Evolutionary conservation across 2,329 filamentous ascomycete genomes (phyloP).

Genomic region (Hymenoscyphus fructigenus): DNA sequence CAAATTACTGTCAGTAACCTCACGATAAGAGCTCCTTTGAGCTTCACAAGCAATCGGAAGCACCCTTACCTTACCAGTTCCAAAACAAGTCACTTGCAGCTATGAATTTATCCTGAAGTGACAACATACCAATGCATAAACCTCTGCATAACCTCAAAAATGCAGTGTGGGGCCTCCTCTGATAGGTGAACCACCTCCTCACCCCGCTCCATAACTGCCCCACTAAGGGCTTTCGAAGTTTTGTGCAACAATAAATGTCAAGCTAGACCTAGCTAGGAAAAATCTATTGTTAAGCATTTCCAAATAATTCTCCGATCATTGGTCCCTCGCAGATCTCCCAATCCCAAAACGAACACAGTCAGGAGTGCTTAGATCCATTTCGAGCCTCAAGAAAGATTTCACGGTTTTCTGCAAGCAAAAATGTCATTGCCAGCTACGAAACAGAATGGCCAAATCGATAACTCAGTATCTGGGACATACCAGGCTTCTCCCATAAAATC

Average conservation of each 20-base stretch:
- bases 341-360: neutral
- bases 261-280: neutral
- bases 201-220: neutral
- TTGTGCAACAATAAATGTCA: neutral
- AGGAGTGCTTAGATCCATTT: neutral
- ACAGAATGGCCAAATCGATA: slow-evolving; percentile 19
- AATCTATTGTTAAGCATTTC: no score
- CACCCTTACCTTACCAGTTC: neutral
- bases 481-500: slow-evolving; percentile 22
- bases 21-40: neutral
- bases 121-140: neutral
- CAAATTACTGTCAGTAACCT: neutral
- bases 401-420: no score
- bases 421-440: neutral
- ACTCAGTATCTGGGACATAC: slow-evolving; percentile 21
- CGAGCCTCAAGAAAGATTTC: neutral
- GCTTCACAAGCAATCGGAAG: neutral
- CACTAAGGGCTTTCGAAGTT: neutral
- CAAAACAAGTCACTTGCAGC: neutral
- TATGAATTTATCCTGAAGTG: neutral
- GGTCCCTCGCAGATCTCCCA: neutral
- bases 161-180: neutral
- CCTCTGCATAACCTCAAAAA: neutral
- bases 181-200: neutral
- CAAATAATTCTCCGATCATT: neutral